A percentile compares a stretch with the other conserved stretches of the same genome.
These are phyloP conservation scores for Pichia sporocuriosa DNA, from an alignment of 805 yeast species.

Conservation along the genomic window DNA sequence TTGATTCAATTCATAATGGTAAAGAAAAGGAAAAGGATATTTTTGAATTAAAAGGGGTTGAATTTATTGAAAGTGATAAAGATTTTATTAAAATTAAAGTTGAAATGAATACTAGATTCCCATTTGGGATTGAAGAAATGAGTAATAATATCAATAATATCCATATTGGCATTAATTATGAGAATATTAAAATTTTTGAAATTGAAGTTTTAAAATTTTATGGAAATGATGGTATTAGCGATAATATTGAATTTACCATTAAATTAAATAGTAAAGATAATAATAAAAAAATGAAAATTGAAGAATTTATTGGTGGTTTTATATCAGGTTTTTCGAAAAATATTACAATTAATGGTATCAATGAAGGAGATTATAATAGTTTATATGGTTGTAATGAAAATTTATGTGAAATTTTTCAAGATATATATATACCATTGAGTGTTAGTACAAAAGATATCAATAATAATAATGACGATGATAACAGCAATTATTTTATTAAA, in stretches of 20 bases:
- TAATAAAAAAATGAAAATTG: slow-evolving; percentile 18
- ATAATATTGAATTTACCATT: background rate
- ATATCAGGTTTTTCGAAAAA: slow-evolving; percentile 32
- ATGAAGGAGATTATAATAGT: slow-evolving; percentile 16
- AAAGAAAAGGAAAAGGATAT: background rate
- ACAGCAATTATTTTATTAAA: slow-evolving; percentile 36
- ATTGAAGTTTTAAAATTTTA: slow-evolving; percentile 27
- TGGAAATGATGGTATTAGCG: slow-evolving; percentile 2
- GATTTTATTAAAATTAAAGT: background rate
- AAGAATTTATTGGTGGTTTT: slow-evolving; percentile 32
- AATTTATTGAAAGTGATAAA: background rate
- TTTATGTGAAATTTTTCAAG: background rate
- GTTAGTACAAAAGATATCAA: background rate
- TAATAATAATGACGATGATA: slow-evolving; percentile 3
- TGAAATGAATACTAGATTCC: background rate
- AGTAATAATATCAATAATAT: background rate
- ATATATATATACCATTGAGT: slow-evolving; percentile 5
- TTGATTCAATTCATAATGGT: too few relatives aligned
- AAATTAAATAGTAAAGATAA: slow-evolving; percentile 5
- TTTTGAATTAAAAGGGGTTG: background rate
- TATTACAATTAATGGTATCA: slow-evolving; percentile 23
- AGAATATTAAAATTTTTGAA: background rate
- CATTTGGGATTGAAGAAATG: background rate
- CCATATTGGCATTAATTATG: slow-evolving; percentile 2
- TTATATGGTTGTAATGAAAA: background rate